Evolutionary conservation across 2,329 filamentous ascomycete species (phyloP), one percentile per base, ranked within the genome.

Genomic region (Ascochyta rabiei): DNA sequence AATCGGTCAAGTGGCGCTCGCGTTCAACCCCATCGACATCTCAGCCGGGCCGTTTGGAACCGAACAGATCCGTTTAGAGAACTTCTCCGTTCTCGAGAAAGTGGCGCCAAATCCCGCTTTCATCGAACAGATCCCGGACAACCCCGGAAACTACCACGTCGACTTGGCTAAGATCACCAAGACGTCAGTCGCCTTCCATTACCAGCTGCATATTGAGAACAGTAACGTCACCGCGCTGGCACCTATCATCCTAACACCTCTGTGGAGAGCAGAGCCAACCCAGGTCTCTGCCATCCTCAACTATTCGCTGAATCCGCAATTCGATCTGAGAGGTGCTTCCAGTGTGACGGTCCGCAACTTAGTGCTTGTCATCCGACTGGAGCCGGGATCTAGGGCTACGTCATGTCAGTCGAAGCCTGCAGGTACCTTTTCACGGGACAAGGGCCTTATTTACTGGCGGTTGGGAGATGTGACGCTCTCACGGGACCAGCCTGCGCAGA

Each of bases 61-160:
- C 2, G 84, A 93, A 67, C 88, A 80, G 2, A 88, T 98, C 62
- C 88, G 90, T 18, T 85, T 99, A 56, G 91, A 96, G 68, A 95
- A 96, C 71, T 96, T 96, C 71, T 78, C 87, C 9, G 83, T 84
- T n/a, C 83, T 99, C 6, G 95, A 98, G 67, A 92, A 91, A 68
- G 93, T 99, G 52, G 93, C 92, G 0, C 92, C 93, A 1, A 99
- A 99, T 73, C 91, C 91, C 38, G 90, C 92, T 53, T 96, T 98
- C 76, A 87, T 98, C 46, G 86, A 87, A 28, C 89, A 91, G 63
- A 80, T 84, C 1, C 70, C 81, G 1, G 85, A 88, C 9, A 86
- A 84, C 53, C 83, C 89, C 3, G 93, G 96, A 54, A 88, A 93
- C 69, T 99, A 96, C 76, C 84, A 80, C 0, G 79, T 99, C 28